These are phyloP conservation scores for Tylopilus plumbeoviolaceoides DNA, from an alignment of 768 basidiomycete species.

Conservation along the genomic window DNA sequence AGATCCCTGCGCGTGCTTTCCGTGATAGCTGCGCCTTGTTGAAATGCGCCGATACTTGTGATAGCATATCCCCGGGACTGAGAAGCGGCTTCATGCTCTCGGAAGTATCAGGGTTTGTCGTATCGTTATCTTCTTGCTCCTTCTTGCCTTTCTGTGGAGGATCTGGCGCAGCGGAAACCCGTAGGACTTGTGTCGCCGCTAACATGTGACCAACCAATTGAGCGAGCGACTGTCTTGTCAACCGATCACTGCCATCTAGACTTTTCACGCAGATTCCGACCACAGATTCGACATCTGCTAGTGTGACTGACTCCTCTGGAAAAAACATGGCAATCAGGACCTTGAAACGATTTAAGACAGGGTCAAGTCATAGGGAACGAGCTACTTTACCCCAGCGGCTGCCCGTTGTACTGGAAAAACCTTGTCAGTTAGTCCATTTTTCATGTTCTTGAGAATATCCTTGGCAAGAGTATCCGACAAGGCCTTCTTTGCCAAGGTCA, in stretches of 20 bases:
- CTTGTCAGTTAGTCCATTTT: slow-evolving; percentile 72
- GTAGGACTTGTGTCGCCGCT: slow-evolving; percentile 73
- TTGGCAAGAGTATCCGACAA: slow-evolving; percentile 72
- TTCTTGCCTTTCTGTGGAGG: slow-evolving; percentile 59
- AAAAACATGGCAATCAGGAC: slow-evolving; percentile 58
- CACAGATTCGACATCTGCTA: slow-evolving; percentile 75
- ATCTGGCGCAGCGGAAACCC: slow-evolving; percentile 43
- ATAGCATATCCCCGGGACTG: slow-evolving; percentile 74
- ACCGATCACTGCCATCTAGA: slow-evolving; percentile 79
- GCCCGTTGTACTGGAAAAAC: slow-evolving; percentile 82
- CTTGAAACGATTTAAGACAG: slow-evolving; percentile 30
- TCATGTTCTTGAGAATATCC: slow-evolving; percentile 84
- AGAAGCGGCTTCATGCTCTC: slow-evolving; percentile 68
- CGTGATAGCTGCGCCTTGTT: slow-evolving; percentile 69
- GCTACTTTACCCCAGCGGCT: slow-evolving; percentile 59
- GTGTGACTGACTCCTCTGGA: slow-evolving; percentile 48
- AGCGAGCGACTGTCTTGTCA: slow-evolving; percentile 75
- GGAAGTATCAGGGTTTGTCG: slow-evolving; percentile 39
- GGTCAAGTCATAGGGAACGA: slow-evolving; percentile 1
- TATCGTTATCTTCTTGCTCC: slow-evolving; percentile 57
- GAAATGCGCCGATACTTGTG: slow-evolving; percentile 73
- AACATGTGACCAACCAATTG: slow-evolving; percentile 82
- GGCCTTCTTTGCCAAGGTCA: slow-evolving; percentile 78
- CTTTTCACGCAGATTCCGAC: slow-evolving; percentile 63
- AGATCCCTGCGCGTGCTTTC: slow-evolving; percentile 76